Base-by-base conservation (phyloP, 768 basidiomycete genomes). In the Lactifluus pinguis region DNA sequence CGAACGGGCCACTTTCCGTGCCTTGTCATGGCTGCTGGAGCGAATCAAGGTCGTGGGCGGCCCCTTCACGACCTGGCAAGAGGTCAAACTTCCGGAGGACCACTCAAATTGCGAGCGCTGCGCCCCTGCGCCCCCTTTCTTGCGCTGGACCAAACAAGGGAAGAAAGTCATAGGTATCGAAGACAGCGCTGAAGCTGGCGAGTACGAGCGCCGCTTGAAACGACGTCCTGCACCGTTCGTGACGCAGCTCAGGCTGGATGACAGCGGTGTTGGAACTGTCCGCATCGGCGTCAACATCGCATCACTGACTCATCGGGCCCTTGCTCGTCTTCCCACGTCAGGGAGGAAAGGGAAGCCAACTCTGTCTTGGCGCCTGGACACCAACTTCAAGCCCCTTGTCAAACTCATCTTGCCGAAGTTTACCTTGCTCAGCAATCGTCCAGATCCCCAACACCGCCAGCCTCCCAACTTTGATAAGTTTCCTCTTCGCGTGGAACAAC, bases 141-240 rank as follows among this genome's bases (percentile, higher is more conserved):
- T 95, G 49, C 79, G 82, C 25, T 98, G 93, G 92, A 76, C 78
- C 11, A 82, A 80, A 64, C 72, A 74, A 6, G 80, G 79, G 45
- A 85, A 81, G 64, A 78, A 74, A 53, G 75, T 85, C 17, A 71
- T 81, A 21, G 84, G 92, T 0, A 76, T 92, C 36, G 95, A 98
- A 68, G 90, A 97, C 68, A 80, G 89, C 17, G 76, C 84, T 11
- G 83, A 95, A 69, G 94, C 95, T 47, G 93, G 92, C 6, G 81
- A 85, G 68, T 97, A 92, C 69, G 95, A 98, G 70, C 84, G 90
- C 55, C 80, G 86, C 21, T 77, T 98, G 59, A 98, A 98, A 74
- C 78, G 80, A 58, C 84, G 95, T 19, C 95, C 95, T 0, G 83
- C 77, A 49, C 86, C 94, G 0, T 92, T 97, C 70, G 81, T 95